Evolutionary conservation across 345 rosid genomes (phyloP), one percentile per base, ranked within the genome.

Genomic region (Bretschneidera sinensis): DNA sequence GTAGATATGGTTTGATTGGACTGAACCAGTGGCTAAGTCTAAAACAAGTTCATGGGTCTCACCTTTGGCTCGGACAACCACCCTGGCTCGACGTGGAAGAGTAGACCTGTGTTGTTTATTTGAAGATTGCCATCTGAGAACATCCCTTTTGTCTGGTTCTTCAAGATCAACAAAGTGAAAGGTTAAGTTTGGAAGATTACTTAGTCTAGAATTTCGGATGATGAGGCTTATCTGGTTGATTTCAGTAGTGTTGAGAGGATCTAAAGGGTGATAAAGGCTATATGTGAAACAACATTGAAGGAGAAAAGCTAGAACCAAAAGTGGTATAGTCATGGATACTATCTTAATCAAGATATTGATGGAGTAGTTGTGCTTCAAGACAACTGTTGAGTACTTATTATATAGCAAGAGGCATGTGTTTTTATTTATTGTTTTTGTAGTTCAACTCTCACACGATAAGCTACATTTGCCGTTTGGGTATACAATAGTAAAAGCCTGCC

Each of bases 101-200:
- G 63, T 39, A 24, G 65, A 28, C 22, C 54, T 57, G 20, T 21
- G 47, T 17, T 48, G 66, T 14, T 62, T 18, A 10, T 21, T 45
- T 33, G 72, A 63, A 35, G 80, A 55, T 55, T 81, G 65, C 86
- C 86, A 87, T 6, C 45, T 53, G 66, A 87, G 81, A 59, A 87
- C 84, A 17, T 74, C 76, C 16, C n/a, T 55, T 66, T 87, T 90
- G 18, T 82, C 80, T 20, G 95, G 97, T 61, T 87, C 97, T 11
- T 85, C 88, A 16, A 89, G 78, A 68, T 83, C 92, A 17, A 85
- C 76, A 68, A 71, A 76, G 59, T 90, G 95, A 54, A 77, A 80
- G 45, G 84, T 83, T 60, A 85, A 64, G 72, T 83, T 78, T 35
- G 73, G 70, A 57, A 71, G 64, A 22, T 66, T 57, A 35, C 69